Conservation (phyloP, 495 filamentous ascomycete species). For the Oidiodendron maius region DNA sequence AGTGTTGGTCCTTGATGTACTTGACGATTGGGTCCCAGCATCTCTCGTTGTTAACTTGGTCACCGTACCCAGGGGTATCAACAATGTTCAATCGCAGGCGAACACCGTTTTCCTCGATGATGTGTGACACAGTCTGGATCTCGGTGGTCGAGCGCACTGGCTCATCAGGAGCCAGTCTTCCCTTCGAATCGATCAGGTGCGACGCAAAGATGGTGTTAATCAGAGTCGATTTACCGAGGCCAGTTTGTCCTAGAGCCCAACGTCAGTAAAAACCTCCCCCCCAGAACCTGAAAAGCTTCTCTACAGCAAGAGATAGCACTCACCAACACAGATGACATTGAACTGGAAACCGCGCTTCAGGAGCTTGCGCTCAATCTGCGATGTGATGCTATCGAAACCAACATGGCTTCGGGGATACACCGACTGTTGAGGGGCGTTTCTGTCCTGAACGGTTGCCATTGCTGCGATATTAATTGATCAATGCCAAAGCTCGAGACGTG, state of each 20-base stretch:
- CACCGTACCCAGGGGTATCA: conserved; percentile 95
- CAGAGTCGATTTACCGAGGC: conserved; percentile 95
- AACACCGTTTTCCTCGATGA: conserved; percentile 99
- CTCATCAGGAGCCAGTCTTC: conserved; percentile 85
- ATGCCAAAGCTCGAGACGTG: conserved; percentile 28
- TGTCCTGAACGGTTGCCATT: conserved; percentile 21
- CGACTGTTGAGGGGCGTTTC: conserved; percentile 30
- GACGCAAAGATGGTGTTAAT: conserved; percentile 99
- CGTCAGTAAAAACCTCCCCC: conserved; percentile 28
- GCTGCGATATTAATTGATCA: conserved; percentile 29
- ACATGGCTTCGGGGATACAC: conserved; percentile 96
- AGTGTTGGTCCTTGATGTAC: conserved; percentile 99
- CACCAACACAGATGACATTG: conserved; percentile 99
- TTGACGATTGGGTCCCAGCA: conserved; percentile 99
- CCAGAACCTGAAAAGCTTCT: not conserved
- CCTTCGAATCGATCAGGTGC: conserved; percentile 98
- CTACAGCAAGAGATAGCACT: conserved; percentile 30
- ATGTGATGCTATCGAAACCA: conserved; percentile 98
- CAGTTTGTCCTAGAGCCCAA: conserved; percentile 75
- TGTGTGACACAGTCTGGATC: conserved; percentile 94
- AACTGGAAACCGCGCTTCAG: conserved; percentile 99
- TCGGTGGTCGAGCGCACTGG: conserved; percentile 93
- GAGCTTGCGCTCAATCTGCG: conserved; percentile 97
- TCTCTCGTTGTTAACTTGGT: conserved; percentile 99
- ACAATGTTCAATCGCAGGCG: conserved; percentile 95